A percentile compares a stretch with the other conserved stretches of the same genome.
Conservation (phyloP, 2,329 filamentous ascomycete genomes). For the Hypoxylon sp. region DNA sequence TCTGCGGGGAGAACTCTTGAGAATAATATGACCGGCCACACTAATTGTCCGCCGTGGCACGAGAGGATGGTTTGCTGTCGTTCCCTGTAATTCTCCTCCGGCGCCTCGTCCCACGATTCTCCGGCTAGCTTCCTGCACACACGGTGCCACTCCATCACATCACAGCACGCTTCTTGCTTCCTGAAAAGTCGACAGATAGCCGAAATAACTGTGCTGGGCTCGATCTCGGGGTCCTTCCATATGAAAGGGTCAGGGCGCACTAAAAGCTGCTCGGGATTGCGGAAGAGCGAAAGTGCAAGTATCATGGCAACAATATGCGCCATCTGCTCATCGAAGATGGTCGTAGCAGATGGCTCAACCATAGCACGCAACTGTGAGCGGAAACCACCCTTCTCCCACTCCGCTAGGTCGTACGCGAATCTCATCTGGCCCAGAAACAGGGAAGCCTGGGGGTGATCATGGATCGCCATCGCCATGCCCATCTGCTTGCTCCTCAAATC, state of each 20-base stretch:
- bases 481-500: slow-evolving; percentile 15
- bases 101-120: background rate
- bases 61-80: slow-evolving; percentile 12
- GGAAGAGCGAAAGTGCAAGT: slow-evolving; percentile 32
- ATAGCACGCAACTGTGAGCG: slow-evolving; percentile 4
- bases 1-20: background rate
- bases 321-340: slow-evolving; percentile 23
- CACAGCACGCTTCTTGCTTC: slow-evolving; percentile 17
- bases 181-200: slow-evolving; percentile 15
- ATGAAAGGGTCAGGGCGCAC: slow-evolving; percentile 26
- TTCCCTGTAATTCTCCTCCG: background rate
- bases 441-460: background rate
- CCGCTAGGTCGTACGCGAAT: background rate
- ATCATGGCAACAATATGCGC: slow-evolving; percentile 25
- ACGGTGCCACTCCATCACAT: slow-evolving; percentile 34
- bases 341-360: background rate
- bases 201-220: slow-evolving; percentile 29
- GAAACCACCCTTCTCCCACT: slow-evolving; percentile 7
- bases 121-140: slow-evolving; percentile 28
- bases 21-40: slow-evolving; percentile 11
- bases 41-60: slow-evolving; percentile 12
- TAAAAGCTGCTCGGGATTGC: slow-evolving; percentile 8
- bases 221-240: slow-evolving; percentile 7
- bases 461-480: slow-evolving; percentile 10
- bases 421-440: slow-evolving; percentile 8